Base-by-base conservation (phyloP, 805 yeast species). In the Lachancea mirantina region DNA sequence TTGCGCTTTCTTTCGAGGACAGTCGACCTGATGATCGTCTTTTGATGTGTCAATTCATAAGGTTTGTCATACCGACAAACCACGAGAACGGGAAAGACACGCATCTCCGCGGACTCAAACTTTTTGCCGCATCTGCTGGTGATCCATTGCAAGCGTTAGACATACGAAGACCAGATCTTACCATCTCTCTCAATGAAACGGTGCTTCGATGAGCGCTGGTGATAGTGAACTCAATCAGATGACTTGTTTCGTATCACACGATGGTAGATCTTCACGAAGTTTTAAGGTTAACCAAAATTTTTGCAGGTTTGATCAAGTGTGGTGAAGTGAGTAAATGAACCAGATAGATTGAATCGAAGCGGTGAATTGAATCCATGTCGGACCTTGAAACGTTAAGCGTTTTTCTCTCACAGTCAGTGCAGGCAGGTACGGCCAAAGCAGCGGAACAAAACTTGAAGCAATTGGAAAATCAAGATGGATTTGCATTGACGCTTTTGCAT, bases 71-170 rank as follows among this genome's bases (percentile, higher is more conserved):
- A 30, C 59, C 58, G 7, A 34, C 46, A 1, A 92, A 94, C 47
- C 95, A 85, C 47, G 96, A 88, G 51, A 87, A 84, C 50, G 99
- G 99, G 28, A 92, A 89, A 50, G 99, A 92, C 55, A 79, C 95
- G 1, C 97, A 87, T 54, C 64, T 92, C 8, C 60, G 98, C 28
- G 80, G 87, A 0, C 65, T 88, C 11, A 74, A 75, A 14, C 17
- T 54, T 8, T 56, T 40, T 30, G 33, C 38, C 14, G 23, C 26
- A 5, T 23, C 26, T 14, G 9, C 19, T 8, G n/a, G n/a, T n/a
- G n/a, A n/a, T n/a, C n/a, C n/a, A n/a, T n/a, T n/a, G n/a, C n/a
- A n/a, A n/a, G n/a, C n/a, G n/a, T n/a, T n/a, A n/a, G n/a, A n/a
- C n/a, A n/a, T n/a, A n/a, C n/a, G n/a, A n/a, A n/a, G n/a, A n/a